Base-by-base conservation (phyloP, 306 rosid genomes). In the Spatholobus suberectus region DNA sequence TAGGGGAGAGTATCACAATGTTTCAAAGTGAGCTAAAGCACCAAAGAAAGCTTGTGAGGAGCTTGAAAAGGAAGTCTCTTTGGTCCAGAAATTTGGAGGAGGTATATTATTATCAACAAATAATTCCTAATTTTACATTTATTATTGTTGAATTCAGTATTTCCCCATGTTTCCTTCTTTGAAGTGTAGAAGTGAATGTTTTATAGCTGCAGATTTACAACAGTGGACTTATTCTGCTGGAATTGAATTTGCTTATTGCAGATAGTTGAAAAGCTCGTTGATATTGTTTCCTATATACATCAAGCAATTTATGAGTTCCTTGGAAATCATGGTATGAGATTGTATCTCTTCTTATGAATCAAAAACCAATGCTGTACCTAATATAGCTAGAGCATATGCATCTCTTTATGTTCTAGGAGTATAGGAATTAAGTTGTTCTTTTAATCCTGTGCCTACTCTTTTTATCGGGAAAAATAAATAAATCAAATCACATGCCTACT, bases 241-340 rank as follows among this genome's bases (percentile, higher is more conserved):
- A 68, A 78, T 75, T 79, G 54, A 17, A 75, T 82, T 83, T 82
- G 82, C 73, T 86, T 59, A 81, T 65, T 88, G 90, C 97, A 96
- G 99, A 88, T 96, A 73, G 98, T 92, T 78, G 96, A 89, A 85
- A 96, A 94, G 86, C 97, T 96, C 34, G 95, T 92, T 13, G 90
- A 87, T 57, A 81, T 91, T 71, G 90, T 92, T 71, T 65, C 87
- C 84, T 82, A 83, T 82, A 89, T 86, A 78, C 91, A 92, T 84
- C 94, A 90, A 89, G 87, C 93, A 68, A 87, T 94, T 21, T 26
- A 11, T 34, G 94, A 91, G 88, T 75, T 87, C 78, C 94, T 92
- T 77, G 97, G 91, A 74, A 84, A 87, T 76, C 62, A 88, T 71
- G 96, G 98, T 90, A 91, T 40, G 89, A 20, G 57, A 58, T 79